A percentile compares a stretch with the other conserved stretches of the same genome.
Conservation (phyloP, 2,329 filamentous ascomycete species). For the Orbilia quercus region DNA sequence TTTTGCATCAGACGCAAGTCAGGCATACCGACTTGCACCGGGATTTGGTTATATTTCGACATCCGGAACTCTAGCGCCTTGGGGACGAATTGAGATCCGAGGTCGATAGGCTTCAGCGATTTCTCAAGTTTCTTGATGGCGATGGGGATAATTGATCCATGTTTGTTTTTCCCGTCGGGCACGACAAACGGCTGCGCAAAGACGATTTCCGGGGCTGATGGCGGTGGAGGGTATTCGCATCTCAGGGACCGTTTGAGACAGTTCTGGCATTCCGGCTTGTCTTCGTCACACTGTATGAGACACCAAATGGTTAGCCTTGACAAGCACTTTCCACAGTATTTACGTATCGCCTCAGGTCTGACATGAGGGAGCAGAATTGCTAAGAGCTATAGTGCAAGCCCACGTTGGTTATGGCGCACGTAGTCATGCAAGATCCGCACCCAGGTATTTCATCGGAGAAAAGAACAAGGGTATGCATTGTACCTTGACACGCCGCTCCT, state of each 20-base stretch:
- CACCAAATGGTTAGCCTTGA: too few species aligned
- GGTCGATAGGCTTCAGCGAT: slow-evolving; percentile 49
- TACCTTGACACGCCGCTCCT: slow-evolving; percentile 54
- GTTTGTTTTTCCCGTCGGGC: slow-evolving; percentile 24
- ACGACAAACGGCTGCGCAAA: slow-evolving; percentile 51
- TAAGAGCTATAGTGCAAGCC: slow-evolving; percentile 2
- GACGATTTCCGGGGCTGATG: slow-evolving; percentile 53
- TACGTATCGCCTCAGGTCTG: background rate
- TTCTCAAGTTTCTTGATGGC: slow-evolving; percentile 53
- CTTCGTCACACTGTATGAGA: slow-evolving; percentile 42
- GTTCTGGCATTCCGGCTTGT: slow-evolving; percentile 52
- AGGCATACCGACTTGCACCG: slow-evolving; percentile 52
- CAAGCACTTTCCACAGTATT: too few species aligned
- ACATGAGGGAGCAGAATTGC: background rate
- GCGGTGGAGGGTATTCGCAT: slow-evolving; percentile 54
- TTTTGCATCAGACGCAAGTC: slow-evolving; percentile 54
- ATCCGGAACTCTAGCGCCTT: slow-evolving; percentile 50
- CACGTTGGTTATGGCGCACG: slow-evolving; percentile 15
- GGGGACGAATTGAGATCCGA: slow-evolving; percentile 38
- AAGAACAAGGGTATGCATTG: slow-evolving; percentile 25
- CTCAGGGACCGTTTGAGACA: slow-evolving; percentile 48
- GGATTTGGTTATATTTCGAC: slow-evolving; percentile 55
- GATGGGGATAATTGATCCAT: slow-evolving; percentile 27
- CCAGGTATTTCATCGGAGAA: background rate
- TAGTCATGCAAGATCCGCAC: slow-evolving; percentile 17